phyloP scores from a whole-genome alignment of 192 early-diverging fungal genomes.

The Gaertneriomyces semiglobifer region DNA sequence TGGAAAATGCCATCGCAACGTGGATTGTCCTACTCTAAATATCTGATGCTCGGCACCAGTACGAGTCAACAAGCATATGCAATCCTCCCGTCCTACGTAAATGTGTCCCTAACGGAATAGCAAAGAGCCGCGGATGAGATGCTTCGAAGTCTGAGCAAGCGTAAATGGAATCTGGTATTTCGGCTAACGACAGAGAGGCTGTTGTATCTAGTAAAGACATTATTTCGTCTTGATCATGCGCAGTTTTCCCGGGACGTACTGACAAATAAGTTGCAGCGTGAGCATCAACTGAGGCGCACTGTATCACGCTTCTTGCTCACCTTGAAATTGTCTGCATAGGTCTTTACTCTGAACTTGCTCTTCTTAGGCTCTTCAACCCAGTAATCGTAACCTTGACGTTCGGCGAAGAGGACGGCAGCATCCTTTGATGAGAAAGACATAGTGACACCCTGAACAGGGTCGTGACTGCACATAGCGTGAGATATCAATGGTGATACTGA shows the following conservation, averaged over 20 bases:
- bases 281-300: not conserved
- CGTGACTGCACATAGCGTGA: constrained; percentile 52
- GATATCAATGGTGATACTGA: not conserved
- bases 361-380: constrained; percentile 89
- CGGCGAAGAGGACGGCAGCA: constrained; percentile 90
- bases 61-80: too few species aligned
- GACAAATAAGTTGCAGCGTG: not conserved
- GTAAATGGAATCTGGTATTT: too few species aligned
- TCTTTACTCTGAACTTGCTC: constrained; percentile 71
- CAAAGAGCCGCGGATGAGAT: too few species aligned
- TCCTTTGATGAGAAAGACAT: constrained; percentile 85
- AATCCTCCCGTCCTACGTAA: too few species aligned
- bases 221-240: constrained; percentile 84
- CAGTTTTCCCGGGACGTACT: constrained; percentile 73
- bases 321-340: constrained; percentile 90
- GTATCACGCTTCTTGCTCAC: constrained; percentile 12
- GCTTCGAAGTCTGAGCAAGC: too few species aligned
- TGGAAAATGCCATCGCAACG: too few species aligned
- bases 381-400: constrained; percentile 91
- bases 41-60: too few species aligned
- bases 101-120: too few species aligned
- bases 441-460: constrained; percentile 73
- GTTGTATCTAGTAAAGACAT: not conserved
- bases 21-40: too few species aligned
- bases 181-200: too few species aligned